These are phyloP conservation scores for Glaciozyma martinii DNA, from an alignment of 768 basidiomycete genomes.

Conservation along the genomic window DNA sequence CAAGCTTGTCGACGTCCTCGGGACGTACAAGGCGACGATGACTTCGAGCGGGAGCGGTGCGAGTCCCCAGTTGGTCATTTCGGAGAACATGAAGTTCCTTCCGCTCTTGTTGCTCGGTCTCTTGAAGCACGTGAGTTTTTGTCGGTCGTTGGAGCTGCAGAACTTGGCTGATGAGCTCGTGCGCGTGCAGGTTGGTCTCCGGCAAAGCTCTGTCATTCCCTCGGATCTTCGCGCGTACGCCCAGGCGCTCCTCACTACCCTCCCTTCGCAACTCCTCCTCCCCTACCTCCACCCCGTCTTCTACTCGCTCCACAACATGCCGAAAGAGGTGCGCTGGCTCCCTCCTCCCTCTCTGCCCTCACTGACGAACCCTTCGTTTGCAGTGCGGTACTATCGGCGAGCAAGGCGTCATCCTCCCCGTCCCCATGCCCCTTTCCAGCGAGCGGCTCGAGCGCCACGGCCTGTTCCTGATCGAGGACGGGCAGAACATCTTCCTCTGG, in stretches of 20 bases:
- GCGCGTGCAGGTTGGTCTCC: conserved; percentile 63
- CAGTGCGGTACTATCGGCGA: conserved; percentile 89
- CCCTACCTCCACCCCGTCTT: conserved; percentile 93
- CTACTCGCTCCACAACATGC: conserved; percentile 95
- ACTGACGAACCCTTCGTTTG: neutral
- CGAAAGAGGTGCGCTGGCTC: conserved; percentile 67
- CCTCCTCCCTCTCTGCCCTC: neutral
- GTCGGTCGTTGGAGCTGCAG: neutral
- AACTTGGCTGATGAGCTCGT: neutral
- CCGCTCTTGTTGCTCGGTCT: conserved; percentile 82
- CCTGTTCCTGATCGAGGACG: conserved; percentile 92
- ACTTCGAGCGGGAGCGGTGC: conserved; percentile 87
- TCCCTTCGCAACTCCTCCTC: conserved; percentile 81
- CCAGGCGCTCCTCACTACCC: conserved; percentile 76
- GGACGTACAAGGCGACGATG: conserved; percentile 91
- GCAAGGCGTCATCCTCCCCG: conserved; percentile 75
- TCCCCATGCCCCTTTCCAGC: conserved; percentile 80
- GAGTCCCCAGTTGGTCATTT: conserved; percentile 81
- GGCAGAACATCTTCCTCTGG: conserved; percentile 96
- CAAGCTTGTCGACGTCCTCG: conserved; percentile 72
- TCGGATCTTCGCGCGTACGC: conserved; percentile 94
- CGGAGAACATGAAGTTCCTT: conserved; percentile 89
- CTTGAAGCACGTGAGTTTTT: conserved; percentile 70
- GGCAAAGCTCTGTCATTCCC: conserved; percentile 94
- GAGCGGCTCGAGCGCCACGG: conserved; percentile 92